These are phyloP conservation scores for Pseudogymnoascus sp. DNA, from an alignment of 2,329 filamentous ascomycete species.

Conservation along the genomic window DNA sequence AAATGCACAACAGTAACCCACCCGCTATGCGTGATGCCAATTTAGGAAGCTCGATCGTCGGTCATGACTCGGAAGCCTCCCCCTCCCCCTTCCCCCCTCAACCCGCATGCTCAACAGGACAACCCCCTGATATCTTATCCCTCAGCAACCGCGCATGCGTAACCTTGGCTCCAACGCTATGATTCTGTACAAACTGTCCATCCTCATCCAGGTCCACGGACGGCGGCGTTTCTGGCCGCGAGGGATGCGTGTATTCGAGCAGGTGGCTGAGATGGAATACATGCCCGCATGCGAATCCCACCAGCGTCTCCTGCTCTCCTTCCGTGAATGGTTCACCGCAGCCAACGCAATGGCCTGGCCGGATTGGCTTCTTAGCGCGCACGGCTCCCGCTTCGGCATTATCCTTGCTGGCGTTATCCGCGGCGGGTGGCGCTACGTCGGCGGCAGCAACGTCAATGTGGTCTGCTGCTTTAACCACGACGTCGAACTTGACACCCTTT, in stretches of 20 bases:
- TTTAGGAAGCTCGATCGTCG: neutral
- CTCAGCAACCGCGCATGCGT: slow-evolving; percentile 73
- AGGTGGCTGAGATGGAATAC: slow-evolving; percentile 72
- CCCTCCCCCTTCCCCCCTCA: neutral
- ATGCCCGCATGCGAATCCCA: slow-evolving; percentile 76
- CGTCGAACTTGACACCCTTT: slow-evolving; percentile 82
- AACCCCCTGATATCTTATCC: slow-evolving; percentile 60
- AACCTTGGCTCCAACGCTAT: slow-evolving; percentile 77
- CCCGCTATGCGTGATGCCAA: neutral
- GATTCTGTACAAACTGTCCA: slow-evolving; percentile 37
- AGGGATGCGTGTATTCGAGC: slow-evolving; percentile 38
- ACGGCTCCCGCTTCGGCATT: slow-evolving; percentile 11
- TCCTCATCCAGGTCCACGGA: slow-evolving; percentile 38
- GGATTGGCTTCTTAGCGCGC: slow-evolving; percentile 20
- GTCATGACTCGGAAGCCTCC: neutral
- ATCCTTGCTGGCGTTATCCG: slow-evolving; percentile 16
- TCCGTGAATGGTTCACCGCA: slow-evolving; percentile 51
- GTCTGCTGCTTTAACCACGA: slow-evolving; percentile 42
- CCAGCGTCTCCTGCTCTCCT: slow-evolving; percentile 61
- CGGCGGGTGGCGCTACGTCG: slow-evolving; percentile 28
- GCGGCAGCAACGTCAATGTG: slow-evolving; percentile 39
- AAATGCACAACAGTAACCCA: neutral
- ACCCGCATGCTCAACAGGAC: slow-evolving; percentile 44
- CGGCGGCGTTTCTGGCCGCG: slow-evolving; percentile 33
- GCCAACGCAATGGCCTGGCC: slow-evolving; percentile 51